A percentile compares a stretch with the other conserved stretches of the same genome.
These are phyloP conservation scores for Mycothermus thermophilus DNA, from an alignment of 495 filamentous ascomycete genomes.

Conservation along the genomic window DNA sequence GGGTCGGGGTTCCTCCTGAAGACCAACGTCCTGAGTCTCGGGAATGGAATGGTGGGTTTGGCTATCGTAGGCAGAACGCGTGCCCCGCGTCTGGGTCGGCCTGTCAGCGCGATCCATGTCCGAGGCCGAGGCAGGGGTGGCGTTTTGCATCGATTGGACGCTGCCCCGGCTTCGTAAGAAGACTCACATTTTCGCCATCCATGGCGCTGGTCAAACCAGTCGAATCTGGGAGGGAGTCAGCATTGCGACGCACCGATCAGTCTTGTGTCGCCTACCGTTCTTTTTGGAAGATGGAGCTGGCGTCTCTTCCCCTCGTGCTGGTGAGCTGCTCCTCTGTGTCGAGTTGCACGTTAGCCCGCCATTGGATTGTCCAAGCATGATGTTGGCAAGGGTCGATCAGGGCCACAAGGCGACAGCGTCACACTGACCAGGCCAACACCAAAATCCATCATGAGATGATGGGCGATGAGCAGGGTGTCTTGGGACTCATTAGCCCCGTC, in stretches of 20 bases:
- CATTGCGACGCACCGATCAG: too few species aligned
- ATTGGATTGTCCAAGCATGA: too few species aligned
- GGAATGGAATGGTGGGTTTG: slow-evolving; percentile 4
- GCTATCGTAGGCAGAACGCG: slow-evolving; percentile 7
- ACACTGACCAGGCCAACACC: slow-evolving; percentile 16
- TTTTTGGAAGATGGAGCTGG: slow-evolving; percentile 1
- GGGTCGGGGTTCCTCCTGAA: background rate
- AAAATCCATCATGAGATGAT: slow-evolving; percentile 11
- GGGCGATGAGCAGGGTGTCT: slow-evolving; percentile 15
- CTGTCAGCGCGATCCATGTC: slow-evolving; percentile 18
- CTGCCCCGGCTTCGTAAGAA: slow-evolving; percentile 2
- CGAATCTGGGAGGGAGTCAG: background rate
- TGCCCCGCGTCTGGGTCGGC: slow-evolving; percentile 10
- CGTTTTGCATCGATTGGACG: background rate
- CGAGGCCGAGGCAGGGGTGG: slow-evolving; percentile 5
- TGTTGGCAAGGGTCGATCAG: background rate
- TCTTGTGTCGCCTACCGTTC: too few species aligned
- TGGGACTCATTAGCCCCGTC: slow-evolving; percentile 14
- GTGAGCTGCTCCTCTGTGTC: slow-evolving; percentile 18
- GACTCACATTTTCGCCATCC: background rate
- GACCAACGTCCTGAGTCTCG: slow-evolving; percentile 1
- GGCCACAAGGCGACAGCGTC: background rate
- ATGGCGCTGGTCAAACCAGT: background rate
- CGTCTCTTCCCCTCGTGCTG: slow-evolving; percentile 4
- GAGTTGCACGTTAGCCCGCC: slow-evolving; percentile 9